Evolutionary conservation across 2,329 filamentous ascomycete species (phyloP).

Genomic region (Pseudofabraea citricarpa): DNA sequence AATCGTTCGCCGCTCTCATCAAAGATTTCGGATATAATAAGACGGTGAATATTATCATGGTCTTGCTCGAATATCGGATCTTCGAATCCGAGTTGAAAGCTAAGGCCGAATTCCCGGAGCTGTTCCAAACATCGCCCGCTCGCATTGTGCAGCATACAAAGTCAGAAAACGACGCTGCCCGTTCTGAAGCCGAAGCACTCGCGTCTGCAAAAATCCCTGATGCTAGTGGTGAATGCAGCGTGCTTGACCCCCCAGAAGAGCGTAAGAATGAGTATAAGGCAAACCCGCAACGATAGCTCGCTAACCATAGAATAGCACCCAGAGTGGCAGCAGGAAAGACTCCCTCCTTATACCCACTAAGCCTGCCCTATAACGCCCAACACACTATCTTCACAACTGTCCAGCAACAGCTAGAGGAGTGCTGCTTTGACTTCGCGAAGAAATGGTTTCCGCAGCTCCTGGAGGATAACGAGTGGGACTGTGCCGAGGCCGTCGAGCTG

Average conservation of each 20-base stretch:
- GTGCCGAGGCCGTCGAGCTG: slow-evolving; percentile 31
- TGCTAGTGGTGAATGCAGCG: no score
- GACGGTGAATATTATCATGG: slow-evolving; percentile 16
- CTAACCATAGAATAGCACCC: not conserved
- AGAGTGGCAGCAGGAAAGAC: not conserved
- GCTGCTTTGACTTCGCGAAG: slow-evolving; percentile 34
- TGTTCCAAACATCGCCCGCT: slow-evolving; percentile 23
- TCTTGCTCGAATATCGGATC: slow-evolving; percentile 20
- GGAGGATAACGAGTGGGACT: slow-evolving; percentile 24
- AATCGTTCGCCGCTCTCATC: slow-evolving; percentile 11
- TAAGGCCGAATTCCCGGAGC: slow-evolving; percentile 29
- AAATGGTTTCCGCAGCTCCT: slow-evolving; percentile 28
- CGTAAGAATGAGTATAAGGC: not conserved
- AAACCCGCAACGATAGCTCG: not conserved
- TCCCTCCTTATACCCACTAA: slow-evolving; percentile 24
- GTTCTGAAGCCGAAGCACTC: slow-evolving; percentile 24
- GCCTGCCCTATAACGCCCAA: slow-evolving; percentile 30
- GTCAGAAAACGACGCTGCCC: slow-evolving; percentile 25
- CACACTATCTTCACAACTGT: slow-evolving; percentile 31
- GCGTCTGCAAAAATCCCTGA: no score
- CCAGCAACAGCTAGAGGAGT: slow-evolving; percentile 33
- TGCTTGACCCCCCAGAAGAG: not conserved
- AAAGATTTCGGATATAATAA: slow-evolving; percentile 13
- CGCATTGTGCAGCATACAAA: slow-evolving; percentile 24
- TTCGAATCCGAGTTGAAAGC: slow-evolving; percentile 30